A percentile compares a stretch with the other conserved stretches of the same genome.
These are phyloP conservation scores for Naganishia vishniacii DNA, from an alignment of 768 basidiomycete genomes.

Conservation along the genomic window DNA sequence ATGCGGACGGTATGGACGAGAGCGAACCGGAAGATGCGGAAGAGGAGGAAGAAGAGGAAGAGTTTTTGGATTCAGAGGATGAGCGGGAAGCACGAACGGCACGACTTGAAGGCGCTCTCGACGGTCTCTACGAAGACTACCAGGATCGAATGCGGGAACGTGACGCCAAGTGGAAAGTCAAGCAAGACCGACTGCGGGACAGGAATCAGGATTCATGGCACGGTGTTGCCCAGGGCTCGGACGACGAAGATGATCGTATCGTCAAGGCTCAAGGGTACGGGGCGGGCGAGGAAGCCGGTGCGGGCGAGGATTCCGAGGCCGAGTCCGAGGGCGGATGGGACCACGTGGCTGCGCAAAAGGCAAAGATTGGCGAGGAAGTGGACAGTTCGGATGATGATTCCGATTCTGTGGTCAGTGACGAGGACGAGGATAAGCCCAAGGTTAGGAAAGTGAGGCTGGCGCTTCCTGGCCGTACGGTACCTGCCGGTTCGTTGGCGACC, in stretches of 20 bases:
- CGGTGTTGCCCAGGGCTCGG: slow-evolving; percentile 56
- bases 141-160: slow-evolving; percentile 70
- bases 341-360: slow-evolving; percentile 40
- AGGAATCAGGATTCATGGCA: slow-evolving; percentile 72
- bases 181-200: slow-evolving; percentile 67
- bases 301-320: slow-evolving; percentile 55
- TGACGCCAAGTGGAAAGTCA: slow-evolving; percentile 80
- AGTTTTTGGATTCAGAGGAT: slow-evolving; percentile 53
- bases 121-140: slow-evolving; percentile 82
- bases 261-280: slow-evolving; percentile 52
- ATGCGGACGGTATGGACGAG: slow-evolving; percentile 49
- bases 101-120: slow-evolving; percentile 75
- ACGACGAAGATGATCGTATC: slow-evolving; percentile 49
- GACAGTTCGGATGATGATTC: slow-evolving; percentile 53
- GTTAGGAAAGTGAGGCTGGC: slow-evolving; percentile 27
- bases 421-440: slow-evolving; percentile 41
- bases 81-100: slow-evolving; percentile 62
- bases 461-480: slow-evolving; percentile 27
- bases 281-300: slow-evolving; percentile 34
- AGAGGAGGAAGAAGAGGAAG: slow-evolving; percentile 54
- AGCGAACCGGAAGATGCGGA: slow-evolving; percentile 50
- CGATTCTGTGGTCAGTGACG: slow-evolving; percentile 53
- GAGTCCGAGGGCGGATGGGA: slow-evolving; percentile 52
- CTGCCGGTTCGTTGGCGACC: slow-evolving; percentile 29
- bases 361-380: slow-evolving; percentile 38